Percentiles rank a stretch among this genome's conserved stretches.
Conservation (phyloP, 108 stramenopile species). For the Craspedostauros australis region DNA sequence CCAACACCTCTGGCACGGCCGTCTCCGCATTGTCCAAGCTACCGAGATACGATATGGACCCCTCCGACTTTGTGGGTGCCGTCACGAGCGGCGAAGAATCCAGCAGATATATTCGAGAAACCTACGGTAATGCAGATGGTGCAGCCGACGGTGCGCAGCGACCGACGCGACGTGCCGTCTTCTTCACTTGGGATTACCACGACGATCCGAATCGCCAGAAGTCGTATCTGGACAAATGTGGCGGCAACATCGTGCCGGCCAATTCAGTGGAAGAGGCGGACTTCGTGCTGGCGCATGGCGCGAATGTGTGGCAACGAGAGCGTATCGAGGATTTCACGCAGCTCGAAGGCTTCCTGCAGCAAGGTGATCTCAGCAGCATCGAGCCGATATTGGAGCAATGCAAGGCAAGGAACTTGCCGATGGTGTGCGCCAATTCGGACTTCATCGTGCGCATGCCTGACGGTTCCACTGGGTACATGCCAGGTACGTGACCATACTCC, state of each 20-base stretch:
- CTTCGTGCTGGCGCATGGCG: constrained; percentile 62
- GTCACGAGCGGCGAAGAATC: constrained; percentile 83
- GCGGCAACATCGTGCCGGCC: constrained; percentile 32
- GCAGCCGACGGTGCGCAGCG: too few relatives aligned
- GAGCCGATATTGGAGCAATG: constrained; percentile 43
- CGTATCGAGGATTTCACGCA: constrained; percentile 9
- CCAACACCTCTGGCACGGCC: constrained; percentile 71
- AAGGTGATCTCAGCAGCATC: constrained; percentile 21
- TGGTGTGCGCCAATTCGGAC: constrained; percentile 82
- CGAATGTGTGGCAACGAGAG: constrained; percentile 39
- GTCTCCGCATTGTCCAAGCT: constrained; percentile 45
- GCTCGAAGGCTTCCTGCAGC: constrained; percentile 7
- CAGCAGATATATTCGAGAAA: constrained; percentile 33
- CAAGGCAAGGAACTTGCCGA: constrained; percentile 39
- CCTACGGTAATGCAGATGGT: too few relatives aligned
- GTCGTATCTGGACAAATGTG: constrained; percentile 48
- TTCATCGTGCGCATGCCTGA: constrained; percentile 48
- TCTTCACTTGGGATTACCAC: constrained; percentile 63
- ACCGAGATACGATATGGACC: constrained; percentile 59
- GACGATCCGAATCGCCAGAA: constrained; percentile 25
- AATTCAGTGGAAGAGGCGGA: constrained; percentile 66
- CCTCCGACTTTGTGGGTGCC: constrained; percentile 56
- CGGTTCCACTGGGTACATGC: constrained; percentile 60
- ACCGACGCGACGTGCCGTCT: constrained; percentile 52
- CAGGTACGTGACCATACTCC: too few relatives aligned